Base-by-base conservation (phyloP, 1,284 basidiomycete species). In the Mycena sp. region DNA sequence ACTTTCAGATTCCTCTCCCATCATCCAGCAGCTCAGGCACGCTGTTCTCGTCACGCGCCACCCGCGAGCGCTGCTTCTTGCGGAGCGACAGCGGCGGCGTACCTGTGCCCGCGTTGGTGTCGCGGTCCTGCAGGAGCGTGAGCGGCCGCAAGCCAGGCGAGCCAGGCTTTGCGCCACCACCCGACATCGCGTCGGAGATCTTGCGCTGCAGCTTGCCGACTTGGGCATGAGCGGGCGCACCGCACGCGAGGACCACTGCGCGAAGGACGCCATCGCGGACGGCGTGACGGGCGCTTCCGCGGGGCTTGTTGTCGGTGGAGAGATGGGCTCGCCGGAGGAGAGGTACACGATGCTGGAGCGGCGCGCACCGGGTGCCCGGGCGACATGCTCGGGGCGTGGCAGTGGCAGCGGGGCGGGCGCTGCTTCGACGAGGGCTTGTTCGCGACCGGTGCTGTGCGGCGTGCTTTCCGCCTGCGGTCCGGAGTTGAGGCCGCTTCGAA, bases 261-360 rank as follows among this genome's bases (percentile, higher is more conserved):
- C 75, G 58, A 85, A 61, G 29, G 81, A 74, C 44, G 77, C 71
- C 65, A 72, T 76, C 23, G 74, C 70, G 14, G 81, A 80, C 11
- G 73, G 72, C 46, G 76, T 69, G 40, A 74, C 70, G 17, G 76
- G 67, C 57, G 68, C 16, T 6, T n/a, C n/a, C n/a, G n/a, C n/a
- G n/a, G n/a, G n/a, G n/a, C n/a, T n/a, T n/a, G n/a, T n/a, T n/a
- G 76, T 69, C 46, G 73, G 70, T 21, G 77, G 68, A 58, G 68
- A 56, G 38, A 62, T 63, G 67, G 80, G 75, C 71, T 85, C 79
- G 67, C 84, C 81, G 58, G 87, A 87, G 76, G 82, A 85, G 71
- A 87, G 85, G 77, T 89, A 88, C 63, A 83, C 76, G 74, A 89
- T 86, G 70, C 85, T 87, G 58, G 88, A 87, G 67, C 83, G 83